Evolutionary conservation across 2,329 filamentous ascomycete species (phyloP).

Genomic region (Fusarium miscanthi): DNA sequence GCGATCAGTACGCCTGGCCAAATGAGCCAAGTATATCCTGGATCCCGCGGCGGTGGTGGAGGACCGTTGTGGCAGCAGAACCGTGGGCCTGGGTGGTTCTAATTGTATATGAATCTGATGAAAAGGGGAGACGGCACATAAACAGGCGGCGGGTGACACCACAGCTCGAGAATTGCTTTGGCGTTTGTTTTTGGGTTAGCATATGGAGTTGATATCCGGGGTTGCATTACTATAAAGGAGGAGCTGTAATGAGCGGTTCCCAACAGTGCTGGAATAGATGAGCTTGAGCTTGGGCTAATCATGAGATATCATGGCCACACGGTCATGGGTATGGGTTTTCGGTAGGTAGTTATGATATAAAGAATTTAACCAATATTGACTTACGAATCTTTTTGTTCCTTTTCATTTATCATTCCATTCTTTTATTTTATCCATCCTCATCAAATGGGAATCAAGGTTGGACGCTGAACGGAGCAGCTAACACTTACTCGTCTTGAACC

Average conservation of each 20-base stretch:
- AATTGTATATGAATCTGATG: constrained; percentile 43
- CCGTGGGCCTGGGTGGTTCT: constrained; percentile 59
- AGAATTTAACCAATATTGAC: constrained; percentile 3
- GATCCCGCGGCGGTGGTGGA: constrained; percentile 45
- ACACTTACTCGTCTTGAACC: not conserved
- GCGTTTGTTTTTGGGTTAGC: constrained; percentile 4
- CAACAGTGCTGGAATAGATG: constrained; percentile 15
- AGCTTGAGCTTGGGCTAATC: constrained; percentile 22
- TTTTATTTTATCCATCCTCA: too few species aligned
- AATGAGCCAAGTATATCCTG: constrained; percentile 36
- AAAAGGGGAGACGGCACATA: constrained; percentile 6
- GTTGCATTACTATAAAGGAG: constrained; percentile 26
- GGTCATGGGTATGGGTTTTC: constrained; percentile 15
- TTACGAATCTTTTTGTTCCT: not conserved
- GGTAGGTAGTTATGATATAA: constrained; percentile 34
- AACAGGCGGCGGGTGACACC: not conserved
- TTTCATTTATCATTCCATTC: too few species aligned
- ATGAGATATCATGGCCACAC: constrained; percentile 32
- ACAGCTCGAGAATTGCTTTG: not conserved
- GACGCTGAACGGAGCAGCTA: not conserved
- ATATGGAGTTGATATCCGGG: constrained; percentile 33
- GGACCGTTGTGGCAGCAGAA: constrained; percentile 67
- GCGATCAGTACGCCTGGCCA: constrained; percentile 38
- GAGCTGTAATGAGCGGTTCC: constrained; percentile 7
- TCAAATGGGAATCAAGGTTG: too few species aligned